Conservation (phyloP, 768 basidiomycete genomes). For the Trametes sanguinea region DNA sequence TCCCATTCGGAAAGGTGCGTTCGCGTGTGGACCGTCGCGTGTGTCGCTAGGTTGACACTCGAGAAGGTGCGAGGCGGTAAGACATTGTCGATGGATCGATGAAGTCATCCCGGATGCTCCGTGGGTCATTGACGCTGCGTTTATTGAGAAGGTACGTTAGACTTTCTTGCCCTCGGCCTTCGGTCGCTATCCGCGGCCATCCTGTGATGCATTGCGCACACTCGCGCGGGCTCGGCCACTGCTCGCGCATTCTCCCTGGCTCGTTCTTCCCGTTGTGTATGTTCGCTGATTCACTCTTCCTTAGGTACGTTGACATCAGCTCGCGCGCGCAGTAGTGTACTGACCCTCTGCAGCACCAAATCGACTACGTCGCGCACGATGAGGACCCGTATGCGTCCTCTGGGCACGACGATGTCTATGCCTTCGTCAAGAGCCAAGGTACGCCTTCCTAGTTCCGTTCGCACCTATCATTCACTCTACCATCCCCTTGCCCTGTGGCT, state of each 20-base stretch:
- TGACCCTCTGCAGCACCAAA: conserved; percentile 50
- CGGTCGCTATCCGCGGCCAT: neutral
- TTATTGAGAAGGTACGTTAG: conserved; percentile 59
- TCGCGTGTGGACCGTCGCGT: neutral
- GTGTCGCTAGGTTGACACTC: conserved; percentile 3
- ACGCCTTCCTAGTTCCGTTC: conserved; percentile 26
- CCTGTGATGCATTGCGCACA: too few relatives aligned
- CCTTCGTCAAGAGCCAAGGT: conserved; percentile 80
- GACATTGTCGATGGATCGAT: conserved; percentile 98
- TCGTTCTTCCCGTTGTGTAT: neutral
- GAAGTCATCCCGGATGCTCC: conserved; percentile 90
- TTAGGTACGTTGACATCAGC: conserved; percentile 11
- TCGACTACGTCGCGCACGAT: conserved; percentile 98
- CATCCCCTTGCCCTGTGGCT: neutral
- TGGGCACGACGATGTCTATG: conserved; percentile 87
- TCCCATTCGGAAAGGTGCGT: conserved; percentile 78
- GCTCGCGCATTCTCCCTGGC: neutral
- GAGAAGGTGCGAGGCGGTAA: conserved; percentile 76
- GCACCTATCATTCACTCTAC: neutral
- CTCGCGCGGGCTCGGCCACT: too few relatives aligned
- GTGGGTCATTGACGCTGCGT: conserved; percentile 84
- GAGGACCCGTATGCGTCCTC: conserved; percentile 82
- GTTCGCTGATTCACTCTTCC: neutral
- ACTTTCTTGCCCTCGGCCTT: neutral
- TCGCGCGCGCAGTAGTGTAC: neutral